These are phyloP conservation scores for Zygoascus bituminiphila DNA, from an alignment of 805 yeast species.

Conservation along the genomic window DNA sequence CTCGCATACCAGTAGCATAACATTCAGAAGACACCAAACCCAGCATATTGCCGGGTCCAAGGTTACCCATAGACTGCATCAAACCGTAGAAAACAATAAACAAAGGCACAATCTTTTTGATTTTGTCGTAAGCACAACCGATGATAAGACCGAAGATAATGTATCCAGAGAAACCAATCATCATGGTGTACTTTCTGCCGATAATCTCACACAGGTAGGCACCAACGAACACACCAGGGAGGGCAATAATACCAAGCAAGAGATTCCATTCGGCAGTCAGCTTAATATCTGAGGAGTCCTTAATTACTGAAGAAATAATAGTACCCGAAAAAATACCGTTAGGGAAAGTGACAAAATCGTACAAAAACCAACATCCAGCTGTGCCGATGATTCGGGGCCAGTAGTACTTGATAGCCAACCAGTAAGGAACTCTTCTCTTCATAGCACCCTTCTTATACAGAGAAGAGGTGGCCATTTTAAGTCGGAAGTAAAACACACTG, in stretches of 20 bases:
- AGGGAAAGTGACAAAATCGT: slow-evolving; percentile 75
- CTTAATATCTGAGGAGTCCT: slow-evolving; percentile 41
- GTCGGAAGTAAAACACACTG: slow-evolving; percentile 60
- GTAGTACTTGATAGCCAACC: slow-evolving; percentile 52
- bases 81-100: slow-evolving; percentile 68
- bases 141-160: slow-evolving; percentile 43
- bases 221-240: slow-evolving; percentile 69
- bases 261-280: slow-evolving; percentile 67
- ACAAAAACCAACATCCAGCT: slow-evolving; percentile 70
- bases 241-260: slow-evolving; percentile 51
- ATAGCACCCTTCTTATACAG: slow-evolving; percentile 58
- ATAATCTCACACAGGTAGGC: slow-evolving; percentile 55
- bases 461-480: slow-evolving; percentile 56
- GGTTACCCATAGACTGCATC: slow-evolving; percentile 60
- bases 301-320: slow-evolving; percentile 48
- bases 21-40: slow-evolving; percentile 61
- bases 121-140: slow-evolving; percentile 42
- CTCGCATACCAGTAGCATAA: slow-evolving; percentile 70
- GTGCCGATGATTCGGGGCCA: slow-evolving; percentile 65
- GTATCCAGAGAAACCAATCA: slow-evolving; percentile 64
- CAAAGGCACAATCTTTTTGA: slow-evolving; percentile 49
- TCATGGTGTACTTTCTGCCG: slow-evolving; percentile 66
- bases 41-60: slow-evolving; percentile 74
- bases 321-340: slow-evolving; percentile 62
- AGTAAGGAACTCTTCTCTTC: slow-evolving; percentile 44